Percentiles rank a stretch among this genome's conserved stretches.
phyloP scores from a whole-genome alignment of 1,284 basidiomycete species.

The Clitocybe nebularis region DNA sequence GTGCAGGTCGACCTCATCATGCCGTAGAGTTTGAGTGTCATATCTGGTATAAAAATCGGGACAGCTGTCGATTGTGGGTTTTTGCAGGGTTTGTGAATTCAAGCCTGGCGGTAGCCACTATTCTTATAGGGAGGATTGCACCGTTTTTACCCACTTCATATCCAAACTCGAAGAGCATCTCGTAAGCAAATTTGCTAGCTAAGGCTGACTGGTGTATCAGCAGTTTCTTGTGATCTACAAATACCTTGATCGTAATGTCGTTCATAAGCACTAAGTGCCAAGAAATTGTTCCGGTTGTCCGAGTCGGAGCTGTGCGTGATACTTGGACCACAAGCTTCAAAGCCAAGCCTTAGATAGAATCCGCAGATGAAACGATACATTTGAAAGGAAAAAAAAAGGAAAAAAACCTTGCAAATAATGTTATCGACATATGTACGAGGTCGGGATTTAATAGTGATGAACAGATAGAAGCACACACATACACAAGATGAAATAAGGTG shows the following conservation, averaged over 20 bases:
- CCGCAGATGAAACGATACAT: background rate
- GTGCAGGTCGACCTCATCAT: slow-evolving; percentile 1
- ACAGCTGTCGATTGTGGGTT: background rate
- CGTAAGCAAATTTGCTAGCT: background rate
- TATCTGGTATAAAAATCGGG: background rate
- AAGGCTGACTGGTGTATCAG: background rate
- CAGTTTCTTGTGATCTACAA: no score
- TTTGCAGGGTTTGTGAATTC: background rate
- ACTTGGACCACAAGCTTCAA: slow-evolving; percentile 13
- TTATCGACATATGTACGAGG: slow-evolving; percentile 1
- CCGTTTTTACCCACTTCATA: slow-evolving; percentile 1
- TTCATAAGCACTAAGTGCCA: no score
- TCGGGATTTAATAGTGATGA: background rate
- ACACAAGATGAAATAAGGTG: background rate
- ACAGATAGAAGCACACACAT: slow-evolving; percentile 6
- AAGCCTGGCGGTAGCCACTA: background rate
- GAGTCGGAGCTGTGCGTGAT: no score
- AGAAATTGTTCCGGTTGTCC: no score
- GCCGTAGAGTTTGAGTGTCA: slow-evolving; percentile 8
- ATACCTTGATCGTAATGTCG: no score
- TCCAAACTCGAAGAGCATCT: background rate
- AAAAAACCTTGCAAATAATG: slow-evolving; percentile 5
- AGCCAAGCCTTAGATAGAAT: background rate
- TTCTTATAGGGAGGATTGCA: background rate
- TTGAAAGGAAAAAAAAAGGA: background rate